These are phyloP conservation scores for Martensiomyces pterosporus DNA, from an alignment of 192 early-diverging fungal species.

Conservation along the genomic window DNA sequence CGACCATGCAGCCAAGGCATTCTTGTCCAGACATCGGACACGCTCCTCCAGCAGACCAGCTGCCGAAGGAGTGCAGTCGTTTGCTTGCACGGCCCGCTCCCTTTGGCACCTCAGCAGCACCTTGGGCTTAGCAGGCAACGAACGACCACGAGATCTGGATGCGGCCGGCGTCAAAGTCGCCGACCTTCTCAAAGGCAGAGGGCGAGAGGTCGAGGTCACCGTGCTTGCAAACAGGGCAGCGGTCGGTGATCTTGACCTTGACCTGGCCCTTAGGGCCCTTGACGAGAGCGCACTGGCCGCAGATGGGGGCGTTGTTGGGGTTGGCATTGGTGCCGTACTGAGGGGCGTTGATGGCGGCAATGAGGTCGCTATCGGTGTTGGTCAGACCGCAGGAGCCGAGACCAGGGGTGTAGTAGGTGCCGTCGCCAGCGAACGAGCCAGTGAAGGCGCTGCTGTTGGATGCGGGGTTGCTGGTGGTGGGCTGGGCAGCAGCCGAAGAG, in stretches of 20 bases:
- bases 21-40: too few relatives aligned
- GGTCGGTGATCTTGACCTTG: constrained; percentile 52
- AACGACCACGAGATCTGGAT: constrained; percentile 53
- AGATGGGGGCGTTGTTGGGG: constrained; percentile 44
- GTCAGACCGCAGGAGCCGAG: constrained; percentile 53
- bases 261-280: constrained; percentile 48
- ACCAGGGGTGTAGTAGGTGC: constrained; percentile 55
- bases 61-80: too few relatives aligned
- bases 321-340: constrained; percentile 52
- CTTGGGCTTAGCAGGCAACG: constrained; percentile 31
- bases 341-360: constrained; percentile 56
- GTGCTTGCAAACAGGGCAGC: constrained; percentile 49
- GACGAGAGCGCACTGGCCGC: constrained; percentile 52
- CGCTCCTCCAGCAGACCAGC: too few relatives aligned
- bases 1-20: too few relatives aligned
- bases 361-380: constrained; percentile 46
- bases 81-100: too few relatives aligned
- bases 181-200: constrained; percentile 53
- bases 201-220: constrained; percentile 57
- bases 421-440: constrained; percentile 49
- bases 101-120: too few relatives aligned
- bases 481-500: neutral
- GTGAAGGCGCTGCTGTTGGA: constrained; percentile 2
- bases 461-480: neutral
- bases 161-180: constrained; percentile 44